Percentiles rank a stretch among this genome's conserved stretches.
Evolutionary conservation across 805 yeast species (phyloP).

Genomic region (Schwanniomyces polymorphus): DNA sequence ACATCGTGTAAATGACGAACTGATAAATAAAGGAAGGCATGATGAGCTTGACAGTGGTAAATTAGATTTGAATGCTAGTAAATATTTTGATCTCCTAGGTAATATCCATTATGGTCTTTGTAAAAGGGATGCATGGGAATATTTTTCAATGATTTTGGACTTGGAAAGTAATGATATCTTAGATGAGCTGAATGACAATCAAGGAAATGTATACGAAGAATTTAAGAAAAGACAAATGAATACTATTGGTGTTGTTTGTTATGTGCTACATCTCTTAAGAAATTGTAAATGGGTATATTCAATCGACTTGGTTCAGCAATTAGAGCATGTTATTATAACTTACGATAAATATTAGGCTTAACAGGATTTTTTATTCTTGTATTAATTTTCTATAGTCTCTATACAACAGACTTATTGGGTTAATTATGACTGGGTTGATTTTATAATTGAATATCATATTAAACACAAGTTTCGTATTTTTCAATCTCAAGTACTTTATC

Average conservation of each 20-base stretch:
- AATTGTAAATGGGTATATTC: constrained; percentile 9
- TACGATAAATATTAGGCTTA: neutral
- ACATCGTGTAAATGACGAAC: constrained; percentile 9
- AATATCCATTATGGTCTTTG: constrained; percentile 7
- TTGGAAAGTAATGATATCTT: constrained; percentile 2
- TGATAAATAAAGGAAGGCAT: neutral
- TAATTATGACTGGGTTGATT: too few species aligned
- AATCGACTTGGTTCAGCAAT: constrained; percentile 3
- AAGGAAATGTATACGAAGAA: constrained; percentile 2
- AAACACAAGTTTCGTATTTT: constrained; percentile 18
- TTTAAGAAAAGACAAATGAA: constrained; percentile 5
- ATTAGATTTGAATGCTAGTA: constrained; percentile 3
- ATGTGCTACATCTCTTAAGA: constrained; percentile 8
- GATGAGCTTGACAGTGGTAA: neutral
- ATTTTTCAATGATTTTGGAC: constrained; percentile 14
- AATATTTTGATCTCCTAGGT: constrained; percentile 6
- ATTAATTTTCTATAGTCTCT: too few species aligned
- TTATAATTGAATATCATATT: neutral
- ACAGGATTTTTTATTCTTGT: neutral
- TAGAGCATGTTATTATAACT: constrained; percentile 6
- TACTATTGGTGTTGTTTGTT: constrained; percentile 7
- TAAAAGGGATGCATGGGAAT: constrained; percentile 11
- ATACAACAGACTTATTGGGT: too few species aligned
- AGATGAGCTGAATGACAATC: neutral
- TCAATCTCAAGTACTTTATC: constrained; percentile 35